Evolutionary conservation across 805 yeast species (phyloP).

Genomic region (Candida sithepensis): DNA sequence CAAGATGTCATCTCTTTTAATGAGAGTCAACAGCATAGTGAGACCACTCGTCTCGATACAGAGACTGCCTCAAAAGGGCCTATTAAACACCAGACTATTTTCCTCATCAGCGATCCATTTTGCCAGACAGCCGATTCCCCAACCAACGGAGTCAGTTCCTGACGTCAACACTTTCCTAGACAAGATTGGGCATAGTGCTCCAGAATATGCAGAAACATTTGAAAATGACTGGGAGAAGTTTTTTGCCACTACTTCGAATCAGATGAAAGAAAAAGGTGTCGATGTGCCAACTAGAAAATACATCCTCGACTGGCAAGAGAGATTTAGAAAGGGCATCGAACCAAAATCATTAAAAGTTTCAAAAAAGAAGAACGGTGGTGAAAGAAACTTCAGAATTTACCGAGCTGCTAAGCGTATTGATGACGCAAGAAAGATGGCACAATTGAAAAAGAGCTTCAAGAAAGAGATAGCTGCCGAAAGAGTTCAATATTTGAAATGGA

Average conservation of each 20-base stretch:
- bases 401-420: slow-evolving; percentile 58
- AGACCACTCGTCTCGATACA: background rate
- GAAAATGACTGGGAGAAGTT: slow-evolving; percentile 67
- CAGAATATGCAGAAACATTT: slow-evolving; percentile 64
- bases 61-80: background rate
- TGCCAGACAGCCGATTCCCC: slow-evolving; percentile 4
- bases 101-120: slow-evolving; percentile 5
- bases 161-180: slow-evolving; percentile 70
- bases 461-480: slow-evolving; percentile 15
- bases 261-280: slow-evolving; percentile 73
- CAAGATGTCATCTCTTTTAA: background rate
- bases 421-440: slow-evolving; percentile 40
- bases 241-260: slow-evolving; percentile 49
- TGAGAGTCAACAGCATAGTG: background rate
- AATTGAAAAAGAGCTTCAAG: slow-evolving; percentile 26
- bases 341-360: slow-evolving; percentile 58
- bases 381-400: slow-evolving; percentile 68
- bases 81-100: slow-evolving; percentile 3
- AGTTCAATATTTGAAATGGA: slow-evolving; percentile 18
- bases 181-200: slow-evolving; percentile 73
- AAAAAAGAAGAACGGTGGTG: slow-evolving; percentile 81
- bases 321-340: slow-evolving; percentile 50
- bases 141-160: slow-evolving; percentile 53
- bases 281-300: slow-evolving; percentile 70
- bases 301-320: slow-evolving; percentile 69